Conservation (phyloP, 108 stramenopile species). For the Tribonema minus region DNA sequence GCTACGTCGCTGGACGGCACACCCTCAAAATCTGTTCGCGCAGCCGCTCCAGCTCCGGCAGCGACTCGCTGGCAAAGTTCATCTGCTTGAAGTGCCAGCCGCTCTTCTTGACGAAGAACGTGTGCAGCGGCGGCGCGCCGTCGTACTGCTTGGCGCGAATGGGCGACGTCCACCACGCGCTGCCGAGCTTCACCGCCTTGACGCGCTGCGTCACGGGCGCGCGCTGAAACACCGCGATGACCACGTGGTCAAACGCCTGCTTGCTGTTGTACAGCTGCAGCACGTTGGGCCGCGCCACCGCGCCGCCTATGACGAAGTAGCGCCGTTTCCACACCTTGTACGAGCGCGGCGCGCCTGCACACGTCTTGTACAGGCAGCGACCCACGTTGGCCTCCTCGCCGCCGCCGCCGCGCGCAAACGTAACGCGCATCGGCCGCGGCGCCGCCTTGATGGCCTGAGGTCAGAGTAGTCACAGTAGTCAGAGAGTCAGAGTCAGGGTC, state of each 20-base stretch:
- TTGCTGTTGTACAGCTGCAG: conserved; percentile 47
- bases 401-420: conserved; percentile 41
- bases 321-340: conserved; percentile 40
- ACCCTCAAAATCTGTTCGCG: conserved; percentile 4
- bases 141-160: conserved; percentile 5
- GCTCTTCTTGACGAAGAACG: conserved; percentile 10
- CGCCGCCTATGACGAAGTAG: conserved; percentile 50
- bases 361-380: conserved; percentile 40
- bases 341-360: conserved; percentile 39
- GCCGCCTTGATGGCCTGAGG: not conserved
- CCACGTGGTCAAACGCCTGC: conserved; percentile 49
- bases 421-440: conserved; percentile 36
- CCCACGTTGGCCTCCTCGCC: conserved; percentile 42
- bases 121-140: conserved; percentile 8
- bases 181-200: conserved; percentile 47
- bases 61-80: conserved; percentile 14
- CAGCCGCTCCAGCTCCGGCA: conserved; percentile 14
- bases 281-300: conserved; percentile 46
- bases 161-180: not conserved
- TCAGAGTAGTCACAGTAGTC: no score
- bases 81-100: conserved; percentile 21
- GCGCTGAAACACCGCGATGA: conserved; percentile 40
- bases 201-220: conserved; percentile 34
- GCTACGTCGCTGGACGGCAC: no score
- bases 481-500: no score